phyloP scores from a whole-genome alignment of 2,329 filamentous ascomycete species.

The Fusarium xylarioides region DNA sequence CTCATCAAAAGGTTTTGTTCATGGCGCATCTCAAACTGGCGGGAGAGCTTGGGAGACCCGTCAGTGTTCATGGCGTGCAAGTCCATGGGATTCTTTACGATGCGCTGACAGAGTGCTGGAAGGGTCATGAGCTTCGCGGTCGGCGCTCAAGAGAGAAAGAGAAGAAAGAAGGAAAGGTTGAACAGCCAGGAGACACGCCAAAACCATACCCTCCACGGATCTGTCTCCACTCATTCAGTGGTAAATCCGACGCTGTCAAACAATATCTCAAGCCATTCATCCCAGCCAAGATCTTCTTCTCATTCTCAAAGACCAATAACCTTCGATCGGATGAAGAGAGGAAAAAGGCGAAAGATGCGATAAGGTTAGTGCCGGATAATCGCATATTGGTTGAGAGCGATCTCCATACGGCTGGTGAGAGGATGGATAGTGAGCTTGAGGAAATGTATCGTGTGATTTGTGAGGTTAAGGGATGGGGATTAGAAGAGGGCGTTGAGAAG shows the following conservation, averaged over 20 bases:
- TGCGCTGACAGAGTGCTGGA: constrained; percentile 66
- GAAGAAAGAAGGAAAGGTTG: constrained; percentile 1
- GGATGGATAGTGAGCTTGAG: constrained; percentile 80
- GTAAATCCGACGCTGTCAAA: constrained; percentile 74
- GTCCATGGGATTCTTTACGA: constrained; percentile 75
- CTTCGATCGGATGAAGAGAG: constrained; percentile 61
- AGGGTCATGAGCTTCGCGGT: constrained; percentile 69
- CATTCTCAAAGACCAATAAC: constrained; percentile 85
- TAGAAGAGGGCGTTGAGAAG: constrained; percentile 72
- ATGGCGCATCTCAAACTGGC: constrained; percentile 72
- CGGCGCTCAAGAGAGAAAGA: constrained; percentile 53
- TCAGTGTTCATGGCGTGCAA: constrained; percentile 76
- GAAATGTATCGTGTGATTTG: constrained; percentile 77
- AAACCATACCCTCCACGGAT: constrained; percentile 78
- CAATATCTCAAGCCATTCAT: constrained; percentile 78
- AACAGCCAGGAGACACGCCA: constrained; percentile 45
- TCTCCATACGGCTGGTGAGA: constrained; percentile 78
- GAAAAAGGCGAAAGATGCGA: constrained; percentile 65
- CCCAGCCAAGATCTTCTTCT: constrained; percentile 82
- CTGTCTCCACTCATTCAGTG: constrained; percentile 91
- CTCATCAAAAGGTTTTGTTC: constrained; percentile 72
- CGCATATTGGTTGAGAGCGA: constrained; percentile 86
- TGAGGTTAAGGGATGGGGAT: constrained; percentile 74
- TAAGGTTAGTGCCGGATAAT: constrained; percentile 77
- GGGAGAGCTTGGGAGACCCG: constrained; percentile 69